Evolutionary conservation across 805 yeast genomes (phyloP), one percentile per base, ranked within the genome.

Genomic region (Scheffersomyces amazonensis): DNA sequence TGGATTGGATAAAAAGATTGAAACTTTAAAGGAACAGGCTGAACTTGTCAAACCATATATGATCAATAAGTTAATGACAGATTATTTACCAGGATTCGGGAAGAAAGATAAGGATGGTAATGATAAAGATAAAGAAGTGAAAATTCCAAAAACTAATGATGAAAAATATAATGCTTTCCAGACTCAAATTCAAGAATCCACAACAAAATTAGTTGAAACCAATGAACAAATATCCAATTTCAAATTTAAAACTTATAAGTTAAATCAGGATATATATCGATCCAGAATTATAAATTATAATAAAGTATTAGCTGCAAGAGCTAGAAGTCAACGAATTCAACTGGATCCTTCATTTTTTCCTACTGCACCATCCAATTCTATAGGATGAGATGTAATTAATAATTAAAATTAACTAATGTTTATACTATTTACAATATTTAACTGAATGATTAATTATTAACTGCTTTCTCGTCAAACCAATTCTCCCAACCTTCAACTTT

Each of bases 381-480:
- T 20, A 20, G 23, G 23, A 20, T 20, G 23, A 20, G 10, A 20
- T 20, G n/a, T n/a, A n/a, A n/a, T n/a, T n/a, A n/a, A n/a, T n/a
- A n/a, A n/a, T n/a, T n/a, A n/a, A n/a, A n/a, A n/a, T n/a, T n/a
- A n/a, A n/a, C n/a, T n/a, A n/a, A n/a, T n/a, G n/a, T n/a, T n/a
- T n/a, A n/a, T n/a, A n/a, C n/a, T n/a, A n/a, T n/a, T n/a, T n/a
- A n/a, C n/a, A n/a, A n/a, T n/a, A n/a, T n/a, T n/a, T n/a, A n/a
- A n/a, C n/a, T n/a, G n/a, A n/a, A n/a, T 20, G 6, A 6, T 27
- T 29, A 37, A 31, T 35, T 58, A 46, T 85, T 85, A 19, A 81
- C 84, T 11, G 82, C 83, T 48, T 76, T 73, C 55, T 83, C 90
- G 46, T 80, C 83, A 23, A 90, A 69, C 96, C 96, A 90, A 46